Percentiles rank a stretch among this genome's conserved stretches.
Evolutionary conservation across 176 grass and related monocot genomes (phyloP).

Genomic region (Poa pratensis): DNA sequence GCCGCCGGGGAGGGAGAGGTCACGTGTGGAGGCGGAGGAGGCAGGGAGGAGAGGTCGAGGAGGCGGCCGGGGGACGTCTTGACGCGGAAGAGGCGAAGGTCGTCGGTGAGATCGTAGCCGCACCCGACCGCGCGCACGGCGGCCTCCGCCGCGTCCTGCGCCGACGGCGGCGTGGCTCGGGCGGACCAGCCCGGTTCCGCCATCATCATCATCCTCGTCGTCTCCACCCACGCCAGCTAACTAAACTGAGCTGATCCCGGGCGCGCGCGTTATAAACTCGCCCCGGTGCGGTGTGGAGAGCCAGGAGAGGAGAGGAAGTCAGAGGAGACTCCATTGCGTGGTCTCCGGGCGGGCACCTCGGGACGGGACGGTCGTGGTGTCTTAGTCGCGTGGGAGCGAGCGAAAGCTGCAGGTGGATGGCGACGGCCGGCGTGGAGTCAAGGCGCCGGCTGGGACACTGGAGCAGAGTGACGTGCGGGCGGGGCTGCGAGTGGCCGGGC

Average conservation of each 20-base stretch:
- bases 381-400: not conserved
- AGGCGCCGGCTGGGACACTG: constrained; percentile 30
- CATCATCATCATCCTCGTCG: not conserved
- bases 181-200: not conserved
- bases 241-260: not conserved
- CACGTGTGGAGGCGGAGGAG: constrained; percentile 2
- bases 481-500: not conserved
- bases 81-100: constrained; percentile 52
- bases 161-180: constrained; percentile 39
- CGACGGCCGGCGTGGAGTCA: constrained; percentile 51
- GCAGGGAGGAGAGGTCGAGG: constrained; percentile 23
- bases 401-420: constrained; percentile 27
- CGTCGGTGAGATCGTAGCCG: constrained; percentile 64
- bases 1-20: constrained; percentile 62
- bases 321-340: not conserved
- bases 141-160: constrained; percentile 67
- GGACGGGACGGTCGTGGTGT: constrained; percentile 3
- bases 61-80: constrained; percentile 52
- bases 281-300: not conserved
- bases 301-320: not conserved
- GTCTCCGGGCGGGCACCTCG: no score
- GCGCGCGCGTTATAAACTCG: not conserved
- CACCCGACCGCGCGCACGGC: constrained; percentile 77
- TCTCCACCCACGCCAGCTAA: not conserved
- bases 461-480: constrained; percentile 46